Evolutionary conservation across 768 basidiomycete genomes (phyloP), one percentile per base, ranked within the genome.

Genomic region (Harrya chromipes): DNA sequence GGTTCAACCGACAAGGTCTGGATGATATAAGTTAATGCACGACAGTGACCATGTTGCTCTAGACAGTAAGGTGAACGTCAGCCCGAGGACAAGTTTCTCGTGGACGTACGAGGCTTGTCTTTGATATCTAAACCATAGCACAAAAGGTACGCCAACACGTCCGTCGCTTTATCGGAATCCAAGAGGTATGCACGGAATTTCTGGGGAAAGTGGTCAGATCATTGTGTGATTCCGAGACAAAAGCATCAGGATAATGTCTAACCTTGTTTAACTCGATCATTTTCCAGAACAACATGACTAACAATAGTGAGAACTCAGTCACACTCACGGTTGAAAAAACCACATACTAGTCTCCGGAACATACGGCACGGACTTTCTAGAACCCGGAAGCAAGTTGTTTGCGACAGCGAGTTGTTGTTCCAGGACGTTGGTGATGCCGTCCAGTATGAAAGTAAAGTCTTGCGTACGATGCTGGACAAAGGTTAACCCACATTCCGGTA

Each of bases 231-330:
- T 14, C 50, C 17, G 11, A 16, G 20, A 60, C 40, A 14, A 33
- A 29, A n/a, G n/a, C n/a, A 27, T 5, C 16, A 40, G 29, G 20
- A 37, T 24, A 13, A 8, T 8, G 42, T 37, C 71, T 29, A 37
- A 93, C 94, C 76, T 91, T 97, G 73, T 98, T 98, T 20, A 91
- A 68, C 55, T 97, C 95, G 34, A 97, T 72, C 67, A 92, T 80
- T 69, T 94, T 90, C 94, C 94, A 97, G 43, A 95, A 78, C 48
- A 91, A 73, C 12, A 89, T 73, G 36, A 90, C 90, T 89, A 55
- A 10, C 29, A 38, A n/a, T 21, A 33, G 31, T 57, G 40, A 62
- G 53, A n/a, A 49, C 36, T 43, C 9, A 27, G 20, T 35, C 36
- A 26, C 12, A 23, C 19, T 29, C 40, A 33, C 31, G 4, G 29